phyloP scores from a whole-genome alignment of 805 yeast species.

The Kazachstania bromeliacearum region DNA sequence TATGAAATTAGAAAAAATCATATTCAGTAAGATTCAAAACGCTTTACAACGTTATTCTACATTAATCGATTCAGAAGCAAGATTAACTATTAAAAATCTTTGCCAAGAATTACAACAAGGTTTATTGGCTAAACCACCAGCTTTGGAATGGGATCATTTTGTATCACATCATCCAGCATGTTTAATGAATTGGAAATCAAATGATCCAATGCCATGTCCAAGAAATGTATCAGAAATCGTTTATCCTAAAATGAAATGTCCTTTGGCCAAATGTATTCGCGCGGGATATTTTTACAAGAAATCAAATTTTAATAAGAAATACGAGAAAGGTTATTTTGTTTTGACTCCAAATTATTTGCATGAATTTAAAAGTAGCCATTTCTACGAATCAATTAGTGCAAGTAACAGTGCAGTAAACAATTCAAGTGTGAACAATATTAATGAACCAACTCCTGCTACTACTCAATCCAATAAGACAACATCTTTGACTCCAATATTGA shows the following conservation, averaged over 20 bases:
- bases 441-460: not conserved
- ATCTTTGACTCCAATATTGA: conserved; percentile 34
- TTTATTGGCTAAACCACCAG: conserved; percentile 47
- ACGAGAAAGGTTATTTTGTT: conserved; percentile 57
- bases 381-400: conserved; percentile 16
- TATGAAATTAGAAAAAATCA: conserved; percentile 52
- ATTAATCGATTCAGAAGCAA: conserved; percentile 44
- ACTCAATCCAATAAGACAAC: conserved; percentile 3
- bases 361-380: conserved; percentile 44
- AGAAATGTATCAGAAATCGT: conserved; percentile 41
- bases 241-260: conserved; percentile 47
- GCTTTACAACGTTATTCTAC: conserved; percentile 43
- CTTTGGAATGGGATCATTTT: conserved; percentile 62
- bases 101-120: conserved; percentile 34
- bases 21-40: conserved; percentile 52
- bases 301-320: conserved; percentile 52
- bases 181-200: conserved; percentile 31
- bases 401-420: not conserved
- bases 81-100: conserved; percentile 46
- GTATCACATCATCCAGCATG: conserved; percentile 38
- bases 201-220: conserved; percentile 33
- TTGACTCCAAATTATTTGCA: conserved; percentile 58
- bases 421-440: not conserved
- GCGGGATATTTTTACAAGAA: conserved; percentile 54
- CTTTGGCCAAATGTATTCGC: conserved; percentile 43